Conservation (phyloP, 1,284 basidiomycete genomes). For the Heterobasidion occidentale region DNA sequence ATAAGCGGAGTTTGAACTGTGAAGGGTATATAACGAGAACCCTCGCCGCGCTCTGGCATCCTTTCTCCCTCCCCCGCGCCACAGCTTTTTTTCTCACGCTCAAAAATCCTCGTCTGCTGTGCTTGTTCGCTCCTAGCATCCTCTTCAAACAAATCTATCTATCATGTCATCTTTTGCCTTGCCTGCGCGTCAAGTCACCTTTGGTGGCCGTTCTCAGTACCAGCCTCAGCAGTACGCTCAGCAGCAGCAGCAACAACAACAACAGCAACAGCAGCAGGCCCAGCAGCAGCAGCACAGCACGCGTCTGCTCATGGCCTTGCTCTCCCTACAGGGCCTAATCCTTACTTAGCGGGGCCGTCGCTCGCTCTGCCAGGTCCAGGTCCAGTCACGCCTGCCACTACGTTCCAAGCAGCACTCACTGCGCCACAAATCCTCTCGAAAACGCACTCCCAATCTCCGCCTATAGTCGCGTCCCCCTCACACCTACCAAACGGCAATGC, state of each 20-base stretch:
- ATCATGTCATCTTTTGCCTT: conserved; percentile 50
- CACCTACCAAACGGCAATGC: conserved; percentile 20
- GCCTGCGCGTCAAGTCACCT: conserved; percentile 69
- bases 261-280: conserved; percentile 28
- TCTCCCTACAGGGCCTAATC: conserved; percentile 40
- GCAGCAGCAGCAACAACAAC: conserved; percentile 14
- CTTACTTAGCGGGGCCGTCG: conserved; percentile 24
- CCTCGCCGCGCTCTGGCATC: not conserved
- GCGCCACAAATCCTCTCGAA: conserved; percentile 12
- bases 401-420: conserved; percentile 18
- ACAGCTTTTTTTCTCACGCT: conserved; percentile 14
- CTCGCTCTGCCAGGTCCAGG: conserved; percentile 38
- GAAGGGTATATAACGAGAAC: conserved; percentile 9
- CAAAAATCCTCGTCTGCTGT: conserved; percentile 3
- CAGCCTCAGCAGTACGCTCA: conserved; percentile 20
- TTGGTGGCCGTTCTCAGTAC: conserved; percentile 49
- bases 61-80: conserved; percentile 7
- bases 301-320: conserved; percentile 35
- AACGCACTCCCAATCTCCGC: conserved; percentile 13
- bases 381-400: conserved; percentile 16
- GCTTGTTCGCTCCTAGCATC: not conserved
- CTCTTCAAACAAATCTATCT: not conserved
- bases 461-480: conserved; percentile 17
- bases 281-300: conserved; percentile 20
- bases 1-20: conserved; percentile 11